Evolutionary conservation across 1,284 basidiomycete species (phyloP).

Genomic region (Porogramme epimiltina): DNA sequence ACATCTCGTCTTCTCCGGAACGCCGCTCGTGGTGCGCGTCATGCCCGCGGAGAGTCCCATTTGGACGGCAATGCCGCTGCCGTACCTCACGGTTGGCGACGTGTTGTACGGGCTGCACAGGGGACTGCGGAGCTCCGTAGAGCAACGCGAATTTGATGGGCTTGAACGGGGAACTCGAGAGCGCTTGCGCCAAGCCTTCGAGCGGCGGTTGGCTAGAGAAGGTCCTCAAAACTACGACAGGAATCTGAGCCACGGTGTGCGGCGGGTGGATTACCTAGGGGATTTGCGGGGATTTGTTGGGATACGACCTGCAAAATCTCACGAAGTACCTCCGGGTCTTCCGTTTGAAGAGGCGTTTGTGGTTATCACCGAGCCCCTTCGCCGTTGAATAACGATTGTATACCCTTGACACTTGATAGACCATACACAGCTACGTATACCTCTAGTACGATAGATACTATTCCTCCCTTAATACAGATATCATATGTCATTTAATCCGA

Average conservation of each 20-base stretch:
- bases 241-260: conserved; percentile 19
- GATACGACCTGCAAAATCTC: conserved; percentile 6
- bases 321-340: conserved; percentile 4
- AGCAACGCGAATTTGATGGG: conserved; percentile 5
- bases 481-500: too few species aligned
- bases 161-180: conserved; percentile 8
- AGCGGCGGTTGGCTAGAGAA: conserved; percentile 5
- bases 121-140: conserved; percentile 15
- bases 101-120: conserved; percentile 19
- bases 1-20: conserved; percentile 10
- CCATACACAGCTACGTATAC: neutral
- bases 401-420: neutral
- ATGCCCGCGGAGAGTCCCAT: conserved; percentile 7
- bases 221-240: conserved; percentile 14
- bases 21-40: conserved; percentile 15
- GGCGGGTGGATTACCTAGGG: conserved; percentile 25
- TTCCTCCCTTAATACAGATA: too few species aligned
- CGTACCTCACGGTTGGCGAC: conserved; percentile 23
- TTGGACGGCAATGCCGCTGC: conserved; percentile 14
- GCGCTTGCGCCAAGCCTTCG: conserved; percentile 15
- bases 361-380: conserved; percentile 8
- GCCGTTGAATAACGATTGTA: neutral
- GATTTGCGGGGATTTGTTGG: conserved; percentile 18
- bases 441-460: too few species aligned
- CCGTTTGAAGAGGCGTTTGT: conserved; percentile 17